A percentile compares a stretch with the other conserved stretches of the same genome.
Evolutionary conservation across 2,329 filamentous ascomycete species (phyloP).

Genomic region (Ceratocystis cubensis): DNA sequence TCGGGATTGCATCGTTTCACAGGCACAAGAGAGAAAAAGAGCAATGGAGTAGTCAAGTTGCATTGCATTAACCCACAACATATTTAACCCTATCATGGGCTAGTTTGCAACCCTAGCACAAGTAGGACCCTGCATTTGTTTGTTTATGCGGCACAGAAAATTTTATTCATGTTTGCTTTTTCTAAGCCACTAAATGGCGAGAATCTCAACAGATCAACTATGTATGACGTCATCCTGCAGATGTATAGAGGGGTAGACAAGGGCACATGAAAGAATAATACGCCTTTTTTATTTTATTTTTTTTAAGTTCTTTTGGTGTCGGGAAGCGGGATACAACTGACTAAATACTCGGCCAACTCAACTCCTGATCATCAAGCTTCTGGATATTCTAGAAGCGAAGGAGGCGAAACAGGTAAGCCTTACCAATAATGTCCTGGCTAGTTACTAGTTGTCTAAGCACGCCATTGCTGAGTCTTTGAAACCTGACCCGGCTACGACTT

Average conservation of each 20-base stretch:
- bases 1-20: conserved; percentile 9
- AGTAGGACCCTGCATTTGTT: not conserved
- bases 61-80: too few relatives aligned
- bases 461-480: conserved; percentile 1
- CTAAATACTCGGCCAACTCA: not conserved
- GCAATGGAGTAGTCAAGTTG: too few relatives aligned
- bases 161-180: not conserved
- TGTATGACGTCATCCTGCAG: not conserved
- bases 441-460: not conserved
- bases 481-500: not conserved
- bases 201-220: not conserved
- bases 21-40: too few relatives aligned
- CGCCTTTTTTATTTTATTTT: not conserved
- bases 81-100: not conserved
- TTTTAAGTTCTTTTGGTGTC: not conserved
- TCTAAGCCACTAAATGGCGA: not conserved
- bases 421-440: too few relatives aligned
- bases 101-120: not conserved
- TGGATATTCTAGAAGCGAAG: not conserved
- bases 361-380: not conserved
- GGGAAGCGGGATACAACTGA: not conserved
- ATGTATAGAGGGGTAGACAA: not conserved
- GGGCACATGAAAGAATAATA: not conserved
- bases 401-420: too few relatives aligned
- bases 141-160: not conserved